Base-by-base conservation (phyloP, 1,284 basidiomycete genomes). In the Cutaneotrichosporon mucoides region DNA sequence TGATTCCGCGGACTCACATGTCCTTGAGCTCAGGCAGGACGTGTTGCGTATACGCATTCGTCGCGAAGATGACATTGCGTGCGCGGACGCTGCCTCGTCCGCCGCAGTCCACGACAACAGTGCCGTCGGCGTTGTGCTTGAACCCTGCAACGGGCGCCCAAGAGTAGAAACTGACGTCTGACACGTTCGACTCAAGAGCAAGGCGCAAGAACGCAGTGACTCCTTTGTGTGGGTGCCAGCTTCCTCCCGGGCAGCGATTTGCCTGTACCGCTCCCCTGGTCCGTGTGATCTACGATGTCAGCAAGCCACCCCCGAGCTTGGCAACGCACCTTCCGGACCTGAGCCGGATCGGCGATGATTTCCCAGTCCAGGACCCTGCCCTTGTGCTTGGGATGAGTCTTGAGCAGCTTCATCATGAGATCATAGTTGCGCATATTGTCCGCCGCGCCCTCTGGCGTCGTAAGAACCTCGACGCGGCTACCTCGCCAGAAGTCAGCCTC, bases 1-100 rank as follows among this genome's bases (percentile, higher is more conserved):
- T 13, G 5, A 47, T 12, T 6, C 3, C 3, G 33, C 5, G 11
- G 46, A 10, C 11, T 9, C 40, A 52, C 50, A 53, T 16, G n/a
- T 43, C 41, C n/a, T 53, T 38, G 13, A 53, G 34, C 42, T 53
- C 52, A 7, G 54, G 54, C 7, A 55, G 15, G 6, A 76, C 61
- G 53, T 73, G 64, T 3, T 54, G 56, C 1, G 73, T 74, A 58
- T 74, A 71, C 1, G 67, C 74, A 51, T 73, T 73, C 2, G 73
- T 69, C n/a, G 68, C 71, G 13, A 74, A 37, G 7, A 74, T 57
- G 15, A 76, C 68, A 35, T 68, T 53, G 42, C 49, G 52, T 4
- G 72, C 67, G 4, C 35, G 60, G 36, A 76, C 40, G 4, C 11
- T 55, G 2, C 74, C 72, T 7, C 67, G 56, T 0, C 52, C 56